Percentiles rank a stretch among this genome's conserved stretches.
Conservation (phyloP, 2,329 filamentous ascomycete genomes). For the Fusarium palustre region DNA sequence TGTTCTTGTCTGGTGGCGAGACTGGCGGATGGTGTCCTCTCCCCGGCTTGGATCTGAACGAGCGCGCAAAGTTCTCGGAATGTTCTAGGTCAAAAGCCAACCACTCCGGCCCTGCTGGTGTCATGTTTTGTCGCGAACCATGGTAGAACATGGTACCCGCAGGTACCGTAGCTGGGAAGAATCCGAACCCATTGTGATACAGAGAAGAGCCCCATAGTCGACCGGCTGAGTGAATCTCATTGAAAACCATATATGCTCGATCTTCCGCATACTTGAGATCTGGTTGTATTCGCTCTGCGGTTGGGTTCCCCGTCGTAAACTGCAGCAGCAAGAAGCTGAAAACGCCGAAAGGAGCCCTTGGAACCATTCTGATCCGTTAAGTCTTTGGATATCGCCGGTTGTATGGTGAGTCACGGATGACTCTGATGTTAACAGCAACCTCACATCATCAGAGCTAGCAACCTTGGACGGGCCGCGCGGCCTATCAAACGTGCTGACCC, state of each 20-base stretch:
- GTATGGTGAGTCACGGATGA: background rate
- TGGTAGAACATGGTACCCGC: constrained; percentile 75
- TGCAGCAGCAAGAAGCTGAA: constrained; percentile 25
- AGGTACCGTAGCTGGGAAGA: constrained; percentile 75
- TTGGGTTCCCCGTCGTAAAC: constrained; percentile 3
- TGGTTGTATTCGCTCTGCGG: constrained; percentile 48
- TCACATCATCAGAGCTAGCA: constrained; percentile 3
- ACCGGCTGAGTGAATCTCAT: constrained; percentile 76
- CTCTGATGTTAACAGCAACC: constrained; percentile 1
- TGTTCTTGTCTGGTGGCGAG: background rate
- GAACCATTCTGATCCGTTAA: constrained; percentile 26
- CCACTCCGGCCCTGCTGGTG: constrained; percentile 72
- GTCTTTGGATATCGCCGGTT: background rate
- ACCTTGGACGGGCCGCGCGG: constrained; percentile 37
- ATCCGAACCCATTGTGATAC: constrained; percentile 80
- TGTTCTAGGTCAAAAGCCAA: constrained; percentile 83
- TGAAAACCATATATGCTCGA: constrained; percentile 77
- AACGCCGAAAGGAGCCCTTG: constrained; percentile 19
- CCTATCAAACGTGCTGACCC: constrained; percentile 25
- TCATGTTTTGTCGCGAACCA: constrained; percentile 61
- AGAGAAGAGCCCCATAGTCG: constrained; percentile 80
- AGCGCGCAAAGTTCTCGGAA: constrained; percentile 71
- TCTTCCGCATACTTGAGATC: constrained; percentile 53
- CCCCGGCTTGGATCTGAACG: constrained; percentile 9
- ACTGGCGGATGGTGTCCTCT: background rate